A percentile compares a stretch with the other conserved stretches of the same genome.
These are phyloP conservation scores for Triticum turgidum DNA, from an alignment of 176 grass and related monocot species.

Conservation along the genomic window DNA sequence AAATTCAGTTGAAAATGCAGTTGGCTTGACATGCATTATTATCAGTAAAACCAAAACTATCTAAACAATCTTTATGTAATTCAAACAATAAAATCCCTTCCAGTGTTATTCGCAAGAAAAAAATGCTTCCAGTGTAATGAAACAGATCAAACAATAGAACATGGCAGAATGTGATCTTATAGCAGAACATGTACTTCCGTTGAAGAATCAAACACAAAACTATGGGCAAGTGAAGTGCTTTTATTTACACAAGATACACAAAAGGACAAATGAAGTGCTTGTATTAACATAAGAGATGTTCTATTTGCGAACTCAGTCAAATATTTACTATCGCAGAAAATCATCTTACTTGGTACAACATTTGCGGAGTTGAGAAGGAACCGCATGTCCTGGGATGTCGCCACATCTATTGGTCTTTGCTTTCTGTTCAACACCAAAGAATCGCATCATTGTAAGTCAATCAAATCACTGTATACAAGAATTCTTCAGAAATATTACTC, in stretches of 20 bases:
- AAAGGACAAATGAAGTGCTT: too few relatives aligned
- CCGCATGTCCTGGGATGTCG: conserved; percentile 54
- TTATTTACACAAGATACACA: too few relatives aligned
- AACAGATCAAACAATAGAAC: conserved; percentile 11
- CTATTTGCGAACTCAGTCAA: too few relatives aligned
- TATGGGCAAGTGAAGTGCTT: background rate
- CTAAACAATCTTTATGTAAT: conserved; percentile 8
- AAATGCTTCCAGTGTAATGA: background rate
- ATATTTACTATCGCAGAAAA: background rate
- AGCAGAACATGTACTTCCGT: background rate
- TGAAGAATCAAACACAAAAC: background rate
- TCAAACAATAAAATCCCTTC: background rate
- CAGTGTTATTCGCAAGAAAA: background rate
- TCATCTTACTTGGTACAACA: conserved; percentile 35
- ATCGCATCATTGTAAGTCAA: conserved; percentile 3
- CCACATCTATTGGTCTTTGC: conserved; percentile 58
- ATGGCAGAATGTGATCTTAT: background rate
- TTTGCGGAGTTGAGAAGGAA: conserved; percentile 56
- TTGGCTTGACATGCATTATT: background rate
- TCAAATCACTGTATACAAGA: background rate
- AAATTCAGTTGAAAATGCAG: background rate
- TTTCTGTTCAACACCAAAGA: conserved; percentile 41
- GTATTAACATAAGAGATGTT: too few relatives aligned
- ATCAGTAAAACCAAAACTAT: background rate
- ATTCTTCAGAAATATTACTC: background rate